Conservation (phyloP, 371 early-diverging fungal species). For the Mucor circinelloides region DNA sequence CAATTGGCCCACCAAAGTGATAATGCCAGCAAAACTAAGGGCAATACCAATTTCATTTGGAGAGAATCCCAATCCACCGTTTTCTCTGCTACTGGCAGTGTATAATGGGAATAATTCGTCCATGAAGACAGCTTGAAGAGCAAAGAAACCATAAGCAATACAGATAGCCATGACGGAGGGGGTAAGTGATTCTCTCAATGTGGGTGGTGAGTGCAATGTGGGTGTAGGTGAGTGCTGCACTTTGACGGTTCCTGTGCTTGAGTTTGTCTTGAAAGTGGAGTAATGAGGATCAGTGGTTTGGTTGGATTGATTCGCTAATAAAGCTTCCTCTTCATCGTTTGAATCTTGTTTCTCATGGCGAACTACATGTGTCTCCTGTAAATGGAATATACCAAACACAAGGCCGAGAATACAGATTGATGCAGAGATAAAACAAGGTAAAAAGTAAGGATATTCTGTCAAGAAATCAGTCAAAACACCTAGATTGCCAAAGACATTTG, state of each 20-base stretch:
- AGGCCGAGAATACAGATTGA: slow-evolving; percentile 64
- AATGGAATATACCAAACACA: slow-evolving; percentile 63
- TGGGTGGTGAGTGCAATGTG: slow-evolving; percentile 19
- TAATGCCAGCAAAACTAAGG: slow-evolving; percentile 56
- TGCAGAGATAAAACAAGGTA: slow-evolving; percentile 81
- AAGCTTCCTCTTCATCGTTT: slow-evolving; percentile 24
- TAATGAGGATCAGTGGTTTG: slow-evolving; percentile 10
- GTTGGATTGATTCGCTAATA: neutral
- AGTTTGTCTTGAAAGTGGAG: slow-evolving; percentile 23
- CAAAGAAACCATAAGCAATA: slow-evolving; percentile 33
- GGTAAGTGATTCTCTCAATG: slow-evolving; percentile 41
- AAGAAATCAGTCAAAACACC: slow-evolving; percentile 57
- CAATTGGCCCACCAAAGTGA: slow-evolving; percentile 62
- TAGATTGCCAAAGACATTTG: slow-evolving; percentile 64
- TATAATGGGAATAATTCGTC: slow-evolving; percentile 66
- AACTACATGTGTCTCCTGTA: slow-evolving; percentile 72
- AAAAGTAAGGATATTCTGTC: slow-evolving; percentile 74
- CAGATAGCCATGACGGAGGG: slow-evolving; percentile 43
- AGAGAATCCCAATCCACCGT: slow-evolving; percentile 66
- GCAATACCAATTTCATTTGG: slow-evolving; percentile 61
- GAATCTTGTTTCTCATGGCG: neutral
- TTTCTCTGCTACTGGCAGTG: slow-evolving; percentile 50
- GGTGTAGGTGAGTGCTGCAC: slow-evolving; percentile 31
- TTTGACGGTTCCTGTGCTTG: neutral
- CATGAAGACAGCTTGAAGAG: slow-evolving; percentile 43